Evolutionary conservation across 2,329 filamentous ascomycete genomes (phyloP), one percentile per base, ranked within the genome.

Genomic region (Fusarium palustre): DNA sequence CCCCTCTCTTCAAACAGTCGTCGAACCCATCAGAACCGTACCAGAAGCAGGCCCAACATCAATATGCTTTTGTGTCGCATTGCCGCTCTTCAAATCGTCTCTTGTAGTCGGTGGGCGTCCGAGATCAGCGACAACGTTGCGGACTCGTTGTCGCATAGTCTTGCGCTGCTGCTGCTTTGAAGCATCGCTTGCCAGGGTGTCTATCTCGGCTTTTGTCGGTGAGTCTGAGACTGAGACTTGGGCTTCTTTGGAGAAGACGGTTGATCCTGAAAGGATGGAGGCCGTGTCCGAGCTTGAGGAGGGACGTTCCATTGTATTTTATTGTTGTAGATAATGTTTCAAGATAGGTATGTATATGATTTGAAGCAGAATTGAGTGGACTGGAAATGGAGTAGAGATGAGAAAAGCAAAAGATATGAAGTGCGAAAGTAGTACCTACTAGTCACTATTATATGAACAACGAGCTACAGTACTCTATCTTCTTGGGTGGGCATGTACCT

Each of bases 81-180:
- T 77, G 36, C 77, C 77, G 15, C 74, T 75, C 68, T 74, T 76
- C 53, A 70, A 76, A 58, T 79, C 77, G 57, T 78, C 75, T 47
- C 76, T 67, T 30, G 64, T 55, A 15, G 77, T 79, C 2, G 77
- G 77, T 43, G 77, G 77, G 30, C 67, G 74, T 53, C 77, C 77
- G 50, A 79, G 70, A 49, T 78, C 77, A 49, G 76, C 69, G 31
- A 78, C 70, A 52, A 79, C 73, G 46, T 78, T 77, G 61, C 77
- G 76, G 18, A 78, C 77, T 56, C 75, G 76, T 55, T 78, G 75
- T 46, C 76, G 75, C 59, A 78, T 63, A 49, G 75, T 74, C 46
- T 75, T 66, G 33, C 74, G 72, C 25, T 69, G 62, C 42, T 68
- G 72, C 33, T 70, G 63, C 41, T 64, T 68, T 22, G 36, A 28